phyloP scores from a whole-genome alignment of 495 filamentous ascomycete species.

The Oleoguttula mirabilis region DNA sequence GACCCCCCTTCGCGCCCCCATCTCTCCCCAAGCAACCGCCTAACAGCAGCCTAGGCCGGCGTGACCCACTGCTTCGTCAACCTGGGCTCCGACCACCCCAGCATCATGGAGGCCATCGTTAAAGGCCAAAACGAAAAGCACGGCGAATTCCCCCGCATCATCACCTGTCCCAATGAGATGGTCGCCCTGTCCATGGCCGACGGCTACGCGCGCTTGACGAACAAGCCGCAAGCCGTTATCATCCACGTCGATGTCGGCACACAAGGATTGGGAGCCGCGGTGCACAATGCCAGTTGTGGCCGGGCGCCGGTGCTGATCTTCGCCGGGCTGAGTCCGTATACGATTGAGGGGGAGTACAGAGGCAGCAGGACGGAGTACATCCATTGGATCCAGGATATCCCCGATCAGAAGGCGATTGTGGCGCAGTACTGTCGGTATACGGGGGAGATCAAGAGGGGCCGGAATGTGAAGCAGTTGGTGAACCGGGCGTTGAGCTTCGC shows the following conservation, averaged over 20 bases:
- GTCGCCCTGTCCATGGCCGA: constrained; percentile 96
- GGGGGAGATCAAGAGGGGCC: constrained; percentile 79
- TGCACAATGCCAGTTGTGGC: constrained; percentile 82
- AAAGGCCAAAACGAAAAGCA: constrained; percentile 60
- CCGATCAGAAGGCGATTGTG: constrained; percentile 85
- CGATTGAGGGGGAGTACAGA: constrained; percentile 79
- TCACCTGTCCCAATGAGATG: constrained; percentile 76
- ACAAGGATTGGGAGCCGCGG: constrained; percentile 78
- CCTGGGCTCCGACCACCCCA: constrained; percentile 85
- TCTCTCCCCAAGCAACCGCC: neutral
- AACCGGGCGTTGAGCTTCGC: constrained; percentile 84
- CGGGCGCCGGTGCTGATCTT: constrained; percentile 83
- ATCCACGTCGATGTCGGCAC: constrained; percentile 96
- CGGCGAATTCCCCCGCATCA: constrained; percentile 67
- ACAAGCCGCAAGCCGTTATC: constrained; percentile 80
- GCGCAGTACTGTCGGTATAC: constrained; percentile 90
- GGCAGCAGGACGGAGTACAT: constrained; percentile 90
- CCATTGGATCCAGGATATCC: constrained; percentile 96
- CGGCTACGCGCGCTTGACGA: constrained; percentile 78
- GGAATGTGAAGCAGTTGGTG: constrained; percentile 93
- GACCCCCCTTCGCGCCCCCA: neutral
- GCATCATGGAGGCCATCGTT: constrained; percentile 91
- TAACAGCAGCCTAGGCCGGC: constrained; percentile 48
- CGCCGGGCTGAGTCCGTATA: constrained; percentile 80
- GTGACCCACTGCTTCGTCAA: constrained; percentile 89